Conservation (phyloP, 208 protist genomes). For the Acanthamoeba lenticulata region DNA sequence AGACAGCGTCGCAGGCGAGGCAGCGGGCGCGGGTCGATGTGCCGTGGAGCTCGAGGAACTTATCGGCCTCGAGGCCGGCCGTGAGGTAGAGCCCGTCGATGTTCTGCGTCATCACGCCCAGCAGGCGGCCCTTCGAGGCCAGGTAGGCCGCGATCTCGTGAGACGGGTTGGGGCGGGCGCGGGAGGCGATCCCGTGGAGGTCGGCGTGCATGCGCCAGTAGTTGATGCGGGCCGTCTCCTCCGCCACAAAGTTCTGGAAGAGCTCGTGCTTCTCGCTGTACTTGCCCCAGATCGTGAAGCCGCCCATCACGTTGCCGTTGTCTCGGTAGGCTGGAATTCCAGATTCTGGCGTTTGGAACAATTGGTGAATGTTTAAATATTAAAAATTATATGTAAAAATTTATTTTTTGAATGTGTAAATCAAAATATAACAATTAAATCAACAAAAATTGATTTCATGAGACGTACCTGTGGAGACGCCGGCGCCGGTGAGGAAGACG, state of each 20-base stretch:
- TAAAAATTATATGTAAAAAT: no score
- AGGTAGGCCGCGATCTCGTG: conserved; percentile 56
- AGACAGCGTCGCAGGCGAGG: neutral
- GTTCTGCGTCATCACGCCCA: conserved; percentile 59
- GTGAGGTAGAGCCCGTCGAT: conserved; percentile 38
- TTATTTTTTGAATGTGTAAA: no score
- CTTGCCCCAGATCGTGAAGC: conserved; percentile 63
- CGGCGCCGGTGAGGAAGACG: conserved; percentile 59
- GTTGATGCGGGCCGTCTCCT: conserved; percentile 34
- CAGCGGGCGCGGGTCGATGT: conserved; percentile 5
- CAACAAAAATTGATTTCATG: no score
- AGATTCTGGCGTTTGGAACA: no score
- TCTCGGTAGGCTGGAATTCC: conserved; percentile 34
- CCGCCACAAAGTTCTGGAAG: conserved; percentile 60
- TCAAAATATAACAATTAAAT: no score
- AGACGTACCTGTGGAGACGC: neutral
- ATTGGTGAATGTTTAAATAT: no score
- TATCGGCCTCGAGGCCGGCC: neutral
- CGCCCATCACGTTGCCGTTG: neutral
- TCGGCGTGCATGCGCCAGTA: conserved; percentile 58
- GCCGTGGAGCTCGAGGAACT: conserved; percentile 39
- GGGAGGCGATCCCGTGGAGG: neutral
- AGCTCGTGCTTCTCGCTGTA: conserved; percentile 66
- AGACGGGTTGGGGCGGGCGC: conserved; percentile 10
- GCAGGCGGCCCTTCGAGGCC: neutral